Evolutionary conservation across 1,284 basidiomycete species (phyloP).

Genomic region (Apiotrichum laibachii): DNA sequence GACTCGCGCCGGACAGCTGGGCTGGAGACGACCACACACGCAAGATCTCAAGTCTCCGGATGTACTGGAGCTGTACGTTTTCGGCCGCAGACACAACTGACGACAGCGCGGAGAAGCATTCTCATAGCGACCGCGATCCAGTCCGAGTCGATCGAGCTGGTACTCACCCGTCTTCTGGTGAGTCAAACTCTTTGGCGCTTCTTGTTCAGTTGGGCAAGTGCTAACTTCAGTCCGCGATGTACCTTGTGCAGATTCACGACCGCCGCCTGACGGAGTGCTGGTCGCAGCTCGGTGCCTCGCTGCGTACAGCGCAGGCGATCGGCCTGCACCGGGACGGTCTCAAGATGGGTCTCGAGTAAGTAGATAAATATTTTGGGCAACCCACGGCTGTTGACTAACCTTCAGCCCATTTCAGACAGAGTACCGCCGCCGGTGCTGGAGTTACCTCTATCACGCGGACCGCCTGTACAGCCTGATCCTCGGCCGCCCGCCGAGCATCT

Average conservation of each 20-base stretch:
- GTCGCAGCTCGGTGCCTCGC: conserved; percentile 88
- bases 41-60: conserved; percentile 74
- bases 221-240: conserved; percentile 71
- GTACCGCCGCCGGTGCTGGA: conserved; percentile 87
- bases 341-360: conserved; percentile 65
- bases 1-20: conserved; percentile 78
- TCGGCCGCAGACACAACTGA: conserved; percentile 5
- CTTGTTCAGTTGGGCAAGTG: neutral
- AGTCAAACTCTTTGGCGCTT: conserved; percentile 31
- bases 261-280: conserved; percentile 69
- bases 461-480: conserved; percentile 73
- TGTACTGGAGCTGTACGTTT: conserved; percentile 86
- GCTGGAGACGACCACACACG: conserved; percentile 71
- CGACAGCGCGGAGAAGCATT: conserved; percentile 72
- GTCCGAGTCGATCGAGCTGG: conserved; percentile 81
- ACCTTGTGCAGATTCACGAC: conserved; percentile 68
- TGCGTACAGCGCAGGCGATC: conserved; percentile 89
- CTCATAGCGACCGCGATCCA: conserved; percentile 86
- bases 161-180: conserved; percentile 80
- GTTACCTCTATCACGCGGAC: conserved; percentile 89
- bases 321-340: conserved; percentile 87
- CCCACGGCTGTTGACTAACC: neutral
- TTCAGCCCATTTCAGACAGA: conserved; percentile 70
- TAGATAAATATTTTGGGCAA: conserved; percentile 1
- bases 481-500: conserved; percentile 73